Base-by-base conservation (phyloP, 2,329 filamentous ascomycete species). In the Pestalotiopsis sp. region DNA sequence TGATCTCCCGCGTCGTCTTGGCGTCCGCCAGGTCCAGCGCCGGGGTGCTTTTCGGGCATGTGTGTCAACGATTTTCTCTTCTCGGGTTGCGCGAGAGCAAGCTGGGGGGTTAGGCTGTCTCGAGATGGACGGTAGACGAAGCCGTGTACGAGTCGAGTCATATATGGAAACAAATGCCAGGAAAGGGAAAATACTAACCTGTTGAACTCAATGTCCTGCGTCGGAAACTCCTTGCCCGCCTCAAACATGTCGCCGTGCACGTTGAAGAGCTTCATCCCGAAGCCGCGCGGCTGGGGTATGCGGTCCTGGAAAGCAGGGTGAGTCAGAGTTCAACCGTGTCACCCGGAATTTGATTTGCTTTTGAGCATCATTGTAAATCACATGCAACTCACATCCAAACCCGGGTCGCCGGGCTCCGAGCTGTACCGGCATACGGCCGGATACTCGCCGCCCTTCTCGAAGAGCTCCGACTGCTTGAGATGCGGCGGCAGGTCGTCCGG, bases 261-360 rank as follows among this genome's bases (percentile, higher is more conserved):
- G 66, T 82, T 79, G 74, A 86, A 86, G 57, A 86, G 73, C 71
- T 86, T 86, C 77, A 86, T 84, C 12, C 75, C 81, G 57, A 86
- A 82, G 27, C 83, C 84, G 52, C 83, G 79, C 3, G 83, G 84
- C 65, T 82, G 80, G 0, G 83, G 78, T 27, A 82, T 81, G 31
- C 78, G 79, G 66, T 84, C 67, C 69, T 70, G 14, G 60, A 17
- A 52, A 36, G 31, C 31, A 36, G 31, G 31, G 56, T 52, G n/a
- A 52, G 31, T 27, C 25, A 12, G 39, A 57, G 58, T 65, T 57
- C 68, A 41, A n/a, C 68, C 64, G n/a, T 17, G 0, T 25, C 13
- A 25, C 20, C 12, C 11, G 23, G 56, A n/a, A 6, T 1, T 6
- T 25, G 56, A 11, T 59, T 59, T 9, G n/a, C 25, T 14, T 52